phyloP scores from a whole-genome alignment of 306 rosid species.

The Quercus aquifolioides region DNA sequence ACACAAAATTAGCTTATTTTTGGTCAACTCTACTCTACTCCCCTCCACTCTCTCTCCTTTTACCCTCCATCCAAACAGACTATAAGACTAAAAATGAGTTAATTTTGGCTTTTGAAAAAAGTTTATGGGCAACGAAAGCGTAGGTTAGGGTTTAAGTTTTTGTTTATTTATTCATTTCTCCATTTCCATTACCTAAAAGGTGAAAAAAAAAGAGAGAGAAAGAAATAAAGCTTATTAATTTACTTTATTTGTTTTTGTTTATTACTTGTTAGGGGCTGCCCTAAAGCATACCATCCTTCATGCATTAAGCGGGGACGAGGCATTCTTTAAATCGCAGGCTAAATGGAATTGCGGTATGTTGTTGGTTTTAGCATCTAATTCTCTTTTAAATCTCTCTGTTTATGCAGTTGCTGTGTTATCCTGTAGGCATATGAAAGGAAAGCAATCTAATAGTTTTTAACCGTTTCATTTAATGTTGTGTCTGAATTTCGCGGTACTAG shows the following conservation, averaged over 20 bases:
- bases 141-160: not conserved
- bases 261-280: constrained; percentile 72
- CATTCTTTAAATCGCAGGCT: constrained; percentile 82
- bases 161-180: not conserved
- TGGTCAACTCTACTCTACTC: too few relatives aligned
- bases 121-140: too few relatives aligned
- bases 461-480: not conserved
- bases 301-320: constrained; percentile 84
- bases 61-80: too few relatives aligned
- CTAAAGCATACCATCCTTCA: constrained; percentile 91
- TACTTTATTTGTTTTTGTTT: not conserved
- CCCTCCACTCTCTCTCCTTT: too few relatives aligned
- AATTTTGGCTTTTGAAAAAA: too few relatives aligned
- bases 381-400: not conserved
- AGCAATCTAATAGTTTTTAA: not conserved
- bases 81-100: too few relatives aligned
- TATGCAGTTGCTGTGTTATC: not conserved
- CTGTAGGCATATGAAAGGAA: not conserved
- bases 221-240: not conserved
- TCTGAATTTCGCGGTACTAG: not conserved
- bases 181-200: not conserved
- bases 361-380: not conserved
- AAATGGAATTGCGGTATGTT: constrained; percentile 94
- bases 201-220: too few relatives aligned
- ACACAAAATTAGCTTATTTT: too few relatives aligned